Evolutionary conservation across 768 basidiomycete genomes (phyloP).

Genomic region (Trametes coccinea): DNA sequence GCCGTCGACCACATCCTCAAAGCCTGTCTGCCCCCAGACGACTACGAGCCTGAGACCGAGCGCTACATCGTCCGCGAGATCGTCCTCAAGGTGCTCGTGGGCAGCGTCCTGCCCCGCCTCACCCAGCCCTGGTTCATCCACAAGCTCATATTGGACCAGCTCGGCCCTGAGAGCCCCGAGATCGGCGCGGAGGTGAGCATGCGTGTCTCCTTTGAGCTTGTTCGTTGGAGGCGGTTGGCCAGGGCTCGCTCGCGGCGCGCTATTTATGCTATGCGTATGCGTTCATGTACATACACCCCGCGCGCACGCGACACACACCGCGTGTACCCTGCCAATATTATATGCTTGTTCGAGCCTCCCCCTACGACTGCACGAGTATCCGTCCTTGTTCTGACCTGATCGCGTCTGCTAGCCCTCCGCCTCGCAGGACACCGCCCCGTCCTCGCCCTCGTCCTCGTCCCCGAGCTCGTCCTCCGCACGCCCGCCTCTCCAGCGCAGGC

Average conservation of each 20-base stretch:
- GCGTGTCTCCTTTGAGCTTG: neutral
- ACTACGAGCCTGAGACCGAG: constrained; percentile 77
- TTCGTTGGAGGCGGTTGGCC: neutral
- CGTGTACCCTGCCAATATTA: neutral
- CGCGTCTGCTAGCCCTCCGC: neutral
- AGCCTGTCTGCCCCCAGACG: constrained; percentile 70
- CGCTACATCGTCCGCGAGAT: constrained; percentile 85
- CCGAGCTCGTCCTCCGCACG: neutral
- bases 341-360: neutral
- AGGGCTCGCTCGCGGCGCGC: constrained; percentile 1
- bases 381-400: neutral
- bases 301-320: neutral
- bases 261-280: constrained; percentile 1
- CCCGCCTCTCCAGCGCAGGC: neutral
- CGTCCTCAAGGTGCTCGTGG: constrained; percentile 72
- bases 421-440: neutral
- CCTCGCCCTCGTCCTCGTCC: constrained; percentile 16
- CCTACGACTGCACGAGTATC: neutral
- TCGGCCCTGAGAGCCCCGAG: constrained; percentile 48
- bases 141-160: constrained; percentile 60
- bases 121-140: constrained; percentile 93
- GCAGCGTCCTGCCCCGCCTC: constrained; percentile 65
- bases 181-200: constrained; percentile 24
- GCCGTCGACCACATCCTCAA: constrained; percentile 76
- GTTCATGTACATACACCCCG: constrained; percentile 4